Evolutionary conservation across 768 basidiomycete genomes (phyloP).

Genomic region (Tylopilus vinaceipallidus): DNA sequence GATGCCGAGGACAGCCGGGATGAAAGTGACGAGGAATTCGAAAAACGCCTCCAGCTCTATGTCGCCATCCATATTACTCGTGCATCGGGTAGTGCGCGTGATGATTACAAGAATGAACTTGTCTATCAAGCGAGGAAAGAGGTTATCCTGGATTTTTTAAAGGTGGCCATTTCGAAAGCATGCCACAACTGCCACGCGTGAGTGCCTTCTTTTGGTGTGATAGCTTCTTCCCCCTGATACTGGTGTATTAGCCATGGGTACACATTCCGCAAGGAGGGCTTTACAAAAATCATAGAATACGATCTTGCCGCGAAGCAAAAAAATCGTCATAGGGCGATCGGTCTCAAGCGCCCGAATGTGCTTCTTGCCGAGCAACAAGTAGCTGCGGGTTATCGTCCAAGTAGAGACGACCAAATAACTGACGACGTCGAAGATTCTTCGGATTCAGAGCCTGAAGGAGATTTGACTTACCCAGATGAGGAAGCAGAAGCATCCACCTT

Average conservation of each 20-base stretch:
- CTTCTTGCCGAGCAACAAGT: conserved; percentile 46
- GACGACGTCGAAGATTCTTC: conserved; percentile 50
- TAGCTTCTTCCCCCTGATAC: conserved; percentile 3
- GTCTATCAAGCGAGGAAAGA: conserved; percentile 88
- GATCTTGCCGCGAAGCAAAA: conserved; percentile 83
- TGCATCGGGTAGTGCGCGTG: conserved; percentile 59
- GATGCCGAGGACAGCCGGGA: conserved; percentile 43
- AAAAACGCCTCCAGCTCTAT: conserved; percentile 60
- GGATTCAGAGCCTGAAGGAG: conserved; percentile 48
- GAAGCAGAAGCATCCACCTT: conserved; percentile 35
- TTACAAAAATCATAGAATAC: conserved; percentile 93
- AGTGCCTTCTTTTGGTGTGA: conserved; percentile 32
- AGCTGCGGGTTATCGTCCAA: conserved; percentile 24
- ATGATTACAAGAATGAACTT: conserved; percentile 84
- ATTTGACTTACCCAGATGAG: conserved; percentile 49
- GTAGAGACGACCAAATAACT: conserved; percentile 27
- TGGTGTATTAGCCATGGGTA: conserved; percentile 58
- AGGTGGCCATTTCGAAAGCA: conserved; percentile 59
- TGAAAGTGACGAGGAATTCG: conserved; percentile 63
- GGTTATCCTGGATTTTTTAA: conserved; percentile 79
- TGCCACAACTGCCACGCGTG: conserved; percentile 88
- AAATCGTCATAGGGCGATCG: conserved; percentile 46
- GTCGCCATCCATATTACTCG: conserved; percentile 50
- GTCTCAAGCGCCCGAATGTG: conserved; percentile 74
- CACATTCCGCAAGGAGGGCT: conserved; percentile 91